Conservation (phyloP, 768 basidiomycete species). For the Pleurotus platypus region DNA sequence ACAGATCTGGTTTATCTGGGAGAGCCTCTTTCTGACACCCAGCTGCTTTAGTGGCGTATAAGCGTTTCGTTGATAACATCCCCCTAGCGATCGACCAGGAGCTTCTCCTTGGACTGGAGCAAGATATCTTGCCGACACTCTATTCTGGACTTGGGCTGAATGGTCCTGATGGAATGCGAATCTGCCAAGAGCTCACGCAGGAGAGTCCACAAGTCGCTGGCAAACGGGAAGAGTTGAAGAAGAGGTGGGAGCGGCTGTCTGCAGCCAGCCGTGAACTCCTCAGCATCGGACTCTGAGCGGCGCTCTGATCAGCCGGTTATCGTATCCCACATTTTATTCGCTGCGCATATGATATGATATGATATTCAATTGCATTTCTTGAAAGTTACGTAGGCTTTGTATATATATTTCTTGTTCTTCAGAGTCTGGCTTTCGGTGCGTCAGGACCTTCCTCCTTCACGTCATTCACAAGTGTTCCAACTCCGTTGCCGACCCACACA, state of each 20-base stretch:
- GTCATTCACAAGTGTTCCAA: conserved; percentile 77
- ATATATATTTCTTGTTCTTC: neutral
- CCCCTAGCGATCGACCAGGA: conserved; percentile 55
- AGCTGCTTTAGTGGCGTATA: conserved; percentile 46
- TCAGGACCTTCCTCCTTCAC: conserved; percentile 59
- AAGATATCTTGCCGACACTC: conserved; percentile 41
- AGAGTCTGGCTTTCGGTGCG: neutral
- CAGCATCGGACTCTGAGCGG: conserved; percentile 13
- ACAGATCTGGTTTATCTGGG: conserved; percentile 3
- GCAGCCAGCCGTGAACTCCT: conserved; percentile 41
- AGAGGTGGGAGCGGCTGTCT: conserved; percentile 48
- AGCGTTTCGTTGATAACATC: conserved; percentile 54
- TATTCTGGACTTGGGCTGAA: conserved; percentile 49
- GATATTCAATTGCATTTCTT: too few relatives aligned
- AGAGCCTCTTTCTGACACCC: neutral
- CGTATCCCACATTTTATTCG: too few relatives aligned
- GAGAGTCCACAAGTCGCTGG: conserved; percentile 44
- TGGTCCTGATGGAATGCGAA: conserved; percentile 37
- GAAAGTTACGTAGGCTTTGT: neutral
- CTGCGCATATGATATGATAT: too few relatives aligned
- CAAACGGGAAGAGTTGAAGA: conserved; percentile 42
- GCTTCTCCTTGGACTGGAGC: conserved; percentile 49
- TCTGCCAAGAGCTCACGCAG: conserved; percentile 48
- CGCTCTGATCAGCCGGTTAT: neutral
- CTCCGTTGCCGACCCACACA: conserved; percentile 66